phyloP scores from a whole-genome alignment of 495 filamentous ascomycete genomes.

The Aspergillus biplanus region DNA sequence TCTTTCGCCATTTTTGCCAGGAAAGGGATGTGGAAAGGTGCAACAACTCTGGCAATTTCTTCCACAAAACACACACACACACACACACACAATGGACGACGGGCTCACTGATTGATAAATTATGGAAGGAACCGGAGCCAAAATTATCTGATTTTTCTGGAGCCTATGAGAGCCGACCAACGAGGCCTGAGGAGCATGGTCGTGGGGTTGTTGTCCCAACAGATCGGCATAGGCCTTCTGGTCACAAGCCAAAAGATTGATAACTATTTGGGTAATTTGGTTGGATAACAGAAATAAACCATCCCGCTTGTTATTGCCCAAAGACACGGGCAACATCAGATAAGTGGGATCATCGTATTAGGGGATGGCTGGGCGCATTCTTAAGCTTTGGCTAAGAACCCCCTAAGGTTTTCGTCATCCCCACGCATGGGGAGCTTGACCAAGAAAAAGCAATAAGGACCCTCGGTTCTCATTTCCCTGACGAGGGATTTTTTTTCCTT shows the following conservation, averaged over 20 bases:
- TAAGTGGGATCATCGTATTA: neutral
- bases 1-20: constrained; percentile 28
- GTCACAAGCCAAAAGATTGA: constrained; percentile 5
- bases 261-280: neutral
- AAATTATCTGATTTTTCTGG: constrained; percentile 8
- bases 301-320: neutral
- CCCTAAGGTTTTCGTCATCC: neutral
- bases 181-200: neutral
- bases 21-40: constrained; percentile 8
- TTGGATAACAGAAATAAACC: neutral
- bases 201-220: constrained; percentile 27
- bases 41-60: too few species aligned
- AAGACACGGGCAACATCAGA: neutral
- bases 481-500: neutral
- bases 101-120: constrained; percentile 4
- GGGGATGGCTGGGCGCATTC: neutral
- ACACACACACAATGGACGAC: neutral
- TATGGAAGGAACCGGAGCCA: neutral
- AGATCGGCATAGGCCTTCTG: neutral
- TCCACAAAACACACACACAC: neutral
- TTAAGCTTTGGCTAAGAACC: constrained; percentile 11
- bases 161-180: neutral
- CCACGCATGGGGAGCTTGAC: neutral
- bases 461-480: neutral
- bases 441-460: neutral